Conservation (phyloP, 306 rosid species). For the Herpetospermum pedunculosum region DNA sequence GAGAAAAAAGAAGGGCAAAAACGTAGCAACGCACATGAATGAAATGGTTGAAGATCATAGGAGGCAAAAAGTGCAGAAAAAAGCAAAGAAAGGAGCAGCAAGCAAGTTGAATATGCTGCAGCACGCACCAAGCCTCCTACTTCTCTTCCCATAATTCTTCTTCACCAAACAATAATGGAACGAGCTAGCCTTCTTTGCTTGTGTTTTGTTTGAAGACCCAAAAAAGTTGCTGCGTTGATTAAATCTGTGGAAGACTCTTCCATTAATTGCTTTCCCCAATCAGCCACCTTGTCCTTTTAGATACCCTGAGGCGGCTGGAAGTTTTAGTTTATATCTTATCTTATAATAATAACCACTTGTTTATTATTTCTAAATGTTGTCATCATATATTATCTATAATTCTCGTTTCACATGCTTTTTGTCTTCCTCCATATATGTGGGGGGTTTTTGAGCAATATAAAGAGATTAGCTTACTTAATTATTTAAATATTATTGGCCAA, state of each 20-base stretch:
- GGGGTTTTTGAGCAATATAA: no score
- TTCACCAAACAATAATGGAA: not conserved
- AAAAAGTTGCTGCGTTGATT: not conserved
- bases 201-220: not conserved
- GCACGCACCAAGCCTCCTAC: not conserved
- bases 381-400: not conserved
- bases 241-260: not conserved
- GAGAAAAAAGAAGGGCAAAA: not conserved
- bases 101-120: conserved; percentile 4
- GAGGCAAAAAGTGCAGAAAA: conserved; percentile 6
- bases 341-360: not conserved
- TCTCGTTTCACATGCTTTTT: not conserved
- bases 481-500: no score
- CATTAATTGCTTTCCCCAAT: not conserved
- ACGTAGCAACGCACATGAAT: not conserved
- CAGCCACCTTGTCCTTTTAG: not conserved
- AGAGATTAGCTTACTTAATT: no score
- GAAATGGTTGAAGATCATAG: not conserved
- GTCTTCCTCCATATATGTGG: no score
- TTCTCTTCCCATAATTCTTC: conserved; percentile 9
- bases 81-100: conserved; percentile 9
- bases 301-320: not conserved
- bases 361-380: no score
- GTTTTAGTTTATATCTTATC: not conserved
- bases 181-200: no score